phyloP scores from a whole-genome alignment of 768 basidiomycete genomes.

The Stropharia rugosoannulata region DNA sequence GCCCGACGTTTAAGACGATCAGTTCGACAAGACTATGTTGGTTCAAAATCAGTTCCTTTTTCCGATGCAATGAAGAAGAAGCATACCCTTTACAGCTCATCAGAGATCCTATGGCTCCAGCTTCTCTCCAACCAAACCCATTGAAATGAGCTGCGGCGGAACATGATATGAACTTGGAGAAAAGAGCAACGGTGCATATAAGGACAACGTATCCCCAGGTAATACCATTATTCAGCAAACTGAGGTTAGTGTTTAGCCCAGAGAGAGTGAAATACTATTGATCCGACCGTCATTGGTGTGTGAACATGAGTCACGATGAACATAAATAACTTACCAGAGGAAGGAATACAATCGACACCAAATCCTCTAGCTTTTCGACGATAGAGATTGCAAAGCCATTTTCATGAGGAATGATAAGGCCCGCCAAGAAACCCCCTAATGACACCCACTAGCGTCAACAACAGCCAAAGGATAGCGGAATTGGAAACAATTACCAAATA shows the following conservation, averaged over 20 bases:
- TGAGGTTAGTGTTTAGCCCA: slow-evolving; percentile 79
- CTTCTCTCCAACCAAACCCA: slow-evolving; percentile 74
- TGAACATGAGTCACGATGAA: not conserved
- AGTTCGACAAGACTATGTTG: slow-evolving; percentile 71
- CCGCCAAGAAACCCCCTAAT: slow-evolving; percentile 77
- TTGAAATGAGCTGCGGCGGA: slow-evolving; percentile 51
- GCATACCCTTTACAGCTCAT: slow-evolving; percentile 90
- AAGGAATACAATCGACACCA: slow-evolving; percentile 71
- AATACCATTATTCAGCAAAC: slow-evolving; percentile 68
- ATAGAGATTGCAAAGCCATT: slow-evolving; percentile 79
- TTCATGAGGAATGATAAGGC: slow-evolving; percentile 80
- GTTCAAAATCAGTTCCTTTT: not conserved
- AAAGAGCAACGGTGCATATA: slow-evolving; percentile 72
- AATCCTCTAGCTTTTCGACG: slow-evolving; percentile 85
- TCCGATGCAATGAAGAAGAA: not conserved
- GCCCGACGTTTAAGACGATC: slow-evolving; percentile 89
- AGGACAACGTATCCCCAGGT: slow-evolving; percentile 83
- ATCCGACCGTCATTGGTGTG: not conserved
- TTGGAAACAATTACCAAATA: slow-evolving; percentile 44
- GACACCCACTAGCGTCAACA: slow-evolving; percentile 9
- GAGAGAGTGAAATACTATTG: slow-evolving; percentile 17
- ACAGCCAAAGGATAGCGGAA: slow-evolving; percentile 15
- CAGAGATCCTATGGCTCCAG: slow-evolving; percentile 78
- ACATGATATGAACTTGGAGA: slow-evolving; percentile 80
- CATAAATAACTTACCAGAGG: slow-evolving; percentile 56